A percentile compares a stretch with the other conserved stretches of the same genome.
phyloP scores from a whole-genome alignment of 2,329 filamentous ascomycete genomes.

The Dendryphion nanum region DNA sequence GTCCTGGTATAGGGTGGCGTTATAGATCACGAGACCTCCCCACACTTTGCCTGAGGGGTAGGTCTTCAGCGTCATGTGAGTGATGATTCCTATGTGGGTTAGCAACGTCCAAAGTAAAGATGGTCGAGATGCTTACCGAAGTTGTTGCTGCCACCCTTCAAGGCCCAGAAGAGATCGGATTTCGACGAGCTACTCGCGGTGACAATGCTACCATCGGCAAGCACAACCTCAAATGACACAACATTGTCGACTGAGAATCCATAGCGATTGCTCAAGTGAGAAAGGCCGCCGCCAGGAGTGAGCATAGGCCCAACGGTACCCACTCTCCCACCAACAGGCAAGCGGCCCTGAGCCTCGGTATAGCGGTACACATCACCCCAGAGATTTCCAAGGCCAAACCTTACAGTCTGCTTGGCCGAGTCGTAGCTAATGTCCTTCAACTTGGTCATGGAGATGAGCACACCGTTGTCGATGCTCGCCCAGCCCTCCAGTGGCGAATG shows the following conservation, averaged over 20 bases:
- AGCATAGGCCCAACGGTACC: background rate
- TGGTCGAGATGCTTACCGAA: no score
- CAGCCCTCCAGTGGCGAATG: slow-evolving; percentile 22
- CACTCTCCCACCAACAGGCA: background rate
- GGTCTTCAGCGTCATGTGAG: no score
- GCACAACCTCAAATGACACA: slow-evolving; percentile 3
- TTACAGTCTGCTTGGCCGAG: slow-evolving; percentile 18
- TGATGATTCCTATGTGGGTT: no score
- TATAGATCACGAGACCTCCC: no score
- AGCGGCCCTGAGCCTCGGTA: background rate
- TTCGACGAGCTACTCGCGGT: slow-evolving; percentile 1
- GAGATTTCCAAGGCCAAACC: slow-evolving; percentile 24
- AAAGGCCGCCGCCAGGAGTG: background rate
- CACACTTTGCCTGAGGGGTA: no score
- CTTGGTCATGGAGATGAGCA: slow-evolving; percentile 9
- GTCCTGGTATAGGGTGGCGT: no score
- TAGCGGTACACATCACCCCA: slow-evolving; percentile 28
- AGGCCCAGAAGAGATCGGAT: slow-evolving; percentile 20
- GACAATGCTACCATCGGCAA: slow-evolving; percentile 25
- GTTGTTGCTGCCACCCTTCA: slow-evolving; percentile 22
- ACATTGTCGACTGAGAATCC: background rate
- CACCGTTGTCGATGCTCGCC: slow-evolving; percentile 19
- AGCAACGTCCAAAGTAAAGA: no score
- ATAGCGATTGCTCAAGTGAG: background rate
- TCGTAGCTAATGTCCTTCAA: slow-evolving; percentile 21